phyloP scores from a whole-genome alignment of 768 basidiomycete species.

The Boletus rubropictus region DNA sequence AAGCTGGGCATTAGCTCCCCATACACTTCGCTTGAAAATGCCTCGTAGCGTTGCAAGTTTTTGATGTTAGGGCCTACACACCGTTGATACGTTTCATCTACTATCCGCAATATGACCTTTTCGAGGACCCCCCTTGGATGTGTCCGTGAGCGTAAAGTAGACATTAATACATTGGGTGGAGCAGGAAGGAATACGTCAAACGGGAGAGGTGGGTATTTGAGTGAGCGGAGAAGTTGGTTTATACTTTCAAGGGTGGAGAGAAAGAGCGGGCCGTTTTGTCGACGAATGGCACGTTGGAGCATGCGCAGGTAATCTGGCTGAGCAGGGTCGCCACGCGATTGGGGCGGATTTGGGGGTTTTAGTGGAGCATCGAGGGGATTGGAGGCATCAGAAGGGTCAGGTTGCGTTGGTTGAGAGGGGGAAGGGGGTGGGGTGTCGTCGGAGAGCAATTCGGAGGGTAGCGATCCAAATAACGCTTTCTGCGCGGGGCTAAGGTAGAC shows the following conservation, averaged over 20 bases:
- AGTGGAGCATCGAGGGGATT: slow-evolving; percentile 29
- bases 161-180: slow-evolving; percentile 45
- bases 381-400: slow-evolving; percentile 29
- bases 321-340: slow-evolving; percentile 16
- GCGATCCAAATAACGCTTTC: slow-evolving; percentile 59
- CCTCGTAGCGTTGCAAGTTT: slow-evolving; percentile 71
- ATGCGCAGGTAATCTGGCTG: slow-evolving; percentile 44
- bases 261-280: slow-evolving; percentile 68
- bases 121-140: slow-evolving; percentile 47
- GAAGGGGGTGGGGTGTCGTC: slow-evolving; percentile 30
- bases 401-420: slow-evolving; percentile 31
- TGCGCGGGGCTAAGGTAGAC: slow-evolving; percentile 66
- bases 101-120: slow-evolving; percentile 64
- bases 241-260: slow-evolving; percentile 54
- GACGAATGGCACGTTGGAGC: slow-evolving; percentile 65
- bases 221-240: slow-evolving; percentile 52
- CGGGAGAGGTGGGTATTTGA: slow-evolving; percentile 65
- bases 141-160: slow-evolving; percentile 42
- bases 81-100: slow-evolving; percentile 91
- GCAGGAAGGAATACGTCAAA: slow-evolving; percentile 43
- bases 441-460: slow-evolving; percentile 40
- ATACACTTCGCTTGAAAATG: slow-evolving; percentile 81
- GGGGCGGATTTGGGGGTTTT: slow-evolving; percentile 18
- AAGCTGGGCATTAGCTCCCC: slow-evolving; percentile 85
- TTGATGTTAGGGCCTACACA: slow-evolving; percentile 88